Evolutionary conservation across 2,329 filamentous ascomycete species (phyloP), one percentile per base, ranked within the genome.

Genomic region (Fusarium fujikuroi): DNA sequence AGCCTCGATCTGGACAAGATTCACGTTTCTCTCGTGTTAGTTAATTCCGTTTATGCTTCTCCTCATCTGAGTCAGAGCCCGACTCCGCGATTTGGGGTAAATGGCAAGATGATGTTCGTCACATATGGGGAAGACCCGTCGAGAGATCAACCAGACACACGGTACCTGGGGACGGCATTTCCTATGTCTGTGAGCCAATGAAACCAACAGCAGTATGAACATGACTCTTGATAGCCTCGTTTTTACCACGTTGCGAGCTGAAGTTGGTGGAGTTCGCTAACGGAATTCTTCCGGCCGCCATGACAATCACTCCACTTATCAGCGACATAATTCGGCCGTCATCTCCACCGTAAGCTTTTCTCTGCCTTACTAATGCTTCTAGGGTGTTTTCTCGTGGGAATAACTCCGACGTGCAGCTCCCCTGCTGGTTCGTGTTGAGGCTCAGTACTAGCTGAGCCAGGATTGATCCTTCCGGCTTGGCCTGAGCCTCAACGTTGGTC

Each of bases 41-140:
- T 49, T 40, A 60, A 47, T 59, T 46, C 12, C 14, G 14, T 40
- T 67, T 70, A 75, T 74, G 68, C 75, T 75, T 75, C 70, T 49
- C 74, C 74, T 76, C 74, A 70, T 44, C 54, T 42, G 44, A 19
- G 30, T 56, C n/a, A 47, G 40, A 36, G 36, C 10, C 50, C 47
- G 43, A 23, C 36, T 61, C 60, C 57, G 40, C 56, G 58, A 63
- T 66, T 73, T 76, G 66, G 66, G 60, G 66, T 65, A 66, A 49
- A 57, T 42, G 25, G 25, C 21, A 34, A 39, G 52, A 54, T 61
- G 28, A 37, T 70, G 53, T 34, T 58, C 37, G 37, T 52, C 57
- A 57, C 54, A 63, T 61, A 58, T 63, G 69, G 63, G 62, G 57
- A 67, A 53, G 56, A 36, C n/a, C 53, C 49, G 46, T 68, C 40